phyloP scores from a whole-genome alignment of 2,329 filamentous ascomycete species.

The Venturia asperata region DNA sequence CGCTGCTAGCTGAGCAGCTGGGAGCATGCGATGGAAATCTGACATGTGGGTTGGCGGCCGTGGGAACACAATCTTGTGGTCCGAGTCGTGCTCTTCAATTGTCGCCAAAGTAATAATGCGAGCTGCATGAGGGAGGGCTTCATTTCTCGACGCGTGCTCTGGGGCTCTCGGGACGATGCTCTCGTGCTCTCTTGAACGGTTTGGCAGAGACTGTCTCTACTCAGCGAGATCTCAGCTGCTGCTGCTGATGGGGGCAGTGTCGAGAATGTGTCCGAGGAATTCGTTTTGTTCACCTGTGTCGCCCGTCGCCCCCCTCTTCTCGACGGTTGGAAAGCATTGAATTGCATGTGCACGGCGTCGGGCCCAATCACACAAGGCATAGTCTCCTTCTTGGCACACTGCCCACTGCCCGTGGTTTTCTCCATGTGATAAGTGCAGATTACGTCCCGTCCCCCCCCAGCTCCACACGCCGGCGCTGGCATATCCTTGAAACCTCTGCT shows the following conservation, averaged over 20 bases:
- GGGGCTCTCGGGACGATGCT: no score
- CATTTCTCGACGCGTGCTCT: no score
- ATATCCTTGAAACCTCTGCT: conserved; percentile 11
- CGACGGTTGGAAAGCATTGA: not conserved
- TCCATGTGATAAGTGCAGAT: conserved; percentile 13
- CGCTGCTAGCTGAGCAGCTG: not conserved
- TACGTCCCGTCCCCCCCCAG: not conserved
- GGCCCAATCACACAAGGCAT: not conserved
- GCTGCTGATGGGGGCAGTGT: no score
- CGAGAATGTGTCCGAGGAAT: not conserved
- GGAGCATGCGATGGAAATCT: not conserved
- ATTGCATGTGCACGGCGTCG: not conserved
- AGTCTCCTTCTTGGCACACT: not conserved
- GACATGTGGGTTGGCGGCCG: not conserved
- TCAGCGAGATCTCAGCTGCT: not conserved
- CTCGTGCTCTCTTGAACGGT: no score
- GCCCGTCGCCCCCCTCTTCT: not conserved
- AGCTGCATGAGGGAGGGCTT: no score
- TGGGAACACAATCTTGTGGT: not conserved
- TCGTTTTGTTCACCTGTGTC: not conserved
- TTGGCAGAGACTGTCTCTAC: not conserved
- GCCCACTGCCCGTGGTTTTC: no score
- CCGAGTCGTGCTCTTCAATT: not conserved
- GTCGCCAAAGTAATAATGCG: not conserved
- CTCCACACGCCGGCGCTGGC: not conserved